Conservation (phyloP, 192 early-diverging fungal genomes). For the Coemansia sp. region DNA sequence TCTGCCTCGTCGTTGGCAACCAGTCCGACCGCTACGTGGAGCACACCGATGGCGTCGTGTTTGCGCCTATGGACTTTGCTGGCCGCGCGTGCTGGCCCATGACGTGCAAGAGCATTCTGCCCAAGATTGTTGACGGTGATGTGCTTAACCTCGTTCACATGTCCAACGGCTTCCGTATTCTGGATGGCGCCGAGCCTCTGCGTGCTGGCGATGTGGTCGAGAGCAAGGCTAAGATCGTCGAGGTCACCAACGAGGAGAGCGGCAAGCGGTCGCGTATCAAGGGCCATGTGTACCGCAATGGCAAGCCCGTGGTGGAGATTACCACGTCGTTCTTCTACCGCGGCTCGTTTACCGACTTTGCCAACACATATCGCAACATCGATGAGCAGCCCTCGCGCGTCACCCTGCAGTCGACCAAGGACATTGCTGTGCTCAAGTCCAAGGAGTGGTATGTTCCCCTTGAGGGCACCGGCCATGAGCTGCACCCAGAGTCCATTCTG, state of each 20-base stretch:
- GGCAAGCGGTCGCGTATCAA: constrained; percentile 92
- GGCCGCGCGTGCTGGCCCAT: constrained; percentile 72
- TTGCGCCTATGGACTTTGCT: constrained; percentile 68
- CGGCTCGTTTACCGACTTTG: constrained; percentile 83
- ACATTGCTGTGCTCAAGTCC: constrained; percentile 84
- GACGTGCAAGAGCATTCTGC: constrained; percentile 88
- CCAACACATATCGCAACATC: constrained; percentile 82
- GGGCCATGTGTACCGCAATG: constrained; percentile 70
- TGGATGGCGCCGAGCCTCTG: constrained; percentile 70
- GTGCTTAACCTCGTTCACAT: constrained; percentile 89
- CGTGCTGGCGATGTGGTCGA: constrained; percentile 79
- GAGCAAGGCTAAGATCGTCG: constrained; percentile 79
- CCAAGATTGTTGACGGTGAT: constrained; percentile 91
- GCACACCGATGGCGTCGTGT: constrained; percentile 89
- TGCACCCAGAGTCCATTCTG: constrained; percentile 59
- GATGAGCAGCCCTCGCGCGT: constrained; percentile 78
- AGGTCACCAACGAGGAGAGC: constrained; percentile 82
- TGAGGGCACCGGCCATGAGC: constrained; percentile 46
- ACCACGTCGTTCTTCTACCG: constrained; percentile 91
- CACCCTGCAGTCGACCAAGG: constrained; percentile 69
- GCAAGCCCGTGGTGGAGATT: constrained; percentile 81
- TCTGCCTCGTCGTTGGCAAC: constrained; percentile 56
- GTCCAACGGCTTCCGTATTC: constrained; percentile 88
- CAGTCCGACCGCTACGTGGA: constrained; percentile 81
- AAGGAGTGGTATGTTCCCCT: constrained; percentile 80